A percentile compares a stretch with the other conserved stretches of the same genome.
Evolutionary conservation across 2,329 filamentous ascomycete genomes (phyloP).

Genomic region (Chaetomium sp.): DNA sequence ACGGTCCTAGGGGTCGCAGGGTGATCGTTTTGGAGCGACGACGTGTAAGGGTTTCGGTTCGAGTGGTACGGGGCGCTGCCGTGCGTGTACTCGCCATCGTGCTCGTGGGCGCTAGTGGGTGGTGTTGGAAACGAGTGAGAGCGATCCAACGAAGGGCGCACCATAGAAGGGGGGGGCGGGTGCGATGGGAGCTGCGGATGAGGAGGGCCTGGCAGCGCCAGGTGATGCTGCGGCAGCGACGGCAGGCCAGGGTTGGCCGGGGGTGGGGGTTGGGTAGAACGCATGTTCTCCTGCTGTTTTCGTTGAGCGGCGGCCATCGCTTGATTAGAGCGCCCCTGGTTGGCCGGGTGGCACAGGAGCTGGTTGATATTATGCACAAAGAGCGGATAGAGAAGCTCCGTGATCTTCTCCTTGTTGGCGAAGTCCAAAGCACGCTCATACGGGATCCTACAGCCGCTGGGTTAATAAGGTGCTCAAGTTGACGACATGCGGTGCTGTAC

Average conservation of each 20-base stretch:
- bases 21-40: slow-evolving; percentile 63
- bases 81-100: slow-evolving; percentile 81
- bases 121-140: slow-evolving; percentile 92
- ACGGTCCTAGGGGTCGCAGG: slow-evolving; percentile 80
- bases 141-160: slow-evolving; percentile 71
- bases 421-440: slow-evolving; percentile 97
- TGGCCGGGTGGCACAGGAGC: slow-evolving; percentile 87
- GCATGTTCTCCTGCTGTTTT: slow-evolving; percentile 57
- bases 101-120: slow-evolving; percentile 76
- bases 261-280: slow-evolving; percentile 46
- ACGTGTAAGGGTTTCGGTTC: slow-evolving; percentile 66
- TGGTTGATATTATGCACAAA: slow-evolving; percentile 97
- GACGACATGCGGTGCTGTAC: neutral
- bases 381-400: slow-evolving; percentile 85
- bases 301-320: slow-evolving; percentile 84
- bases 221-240: slow-evolving; percentile 64
- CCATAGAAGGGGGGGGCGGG: slow-evolving; percentile 62
- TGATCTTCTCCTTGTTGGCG: slow-evolving; percentile 99
- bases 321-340: slow-evolving; percentile 73
- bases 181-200: slow-evolving; percentile 57
- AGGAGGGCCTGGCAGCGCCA: slow-evolving; percentile 46
- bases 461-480: slow-evolving; percentile 6
- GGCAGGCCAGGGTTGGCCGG: slow-evolving; percentile 43
- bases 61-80: slow-evolving; percentile 68
- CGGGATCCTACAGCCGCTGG: slow-evolving; percentile 64